These are phyloP conservation scores for Tricholoma flavovirens DNA, from an alignment of 768 basidiomycete genomes.

Conservation along the genomic window DNA sequence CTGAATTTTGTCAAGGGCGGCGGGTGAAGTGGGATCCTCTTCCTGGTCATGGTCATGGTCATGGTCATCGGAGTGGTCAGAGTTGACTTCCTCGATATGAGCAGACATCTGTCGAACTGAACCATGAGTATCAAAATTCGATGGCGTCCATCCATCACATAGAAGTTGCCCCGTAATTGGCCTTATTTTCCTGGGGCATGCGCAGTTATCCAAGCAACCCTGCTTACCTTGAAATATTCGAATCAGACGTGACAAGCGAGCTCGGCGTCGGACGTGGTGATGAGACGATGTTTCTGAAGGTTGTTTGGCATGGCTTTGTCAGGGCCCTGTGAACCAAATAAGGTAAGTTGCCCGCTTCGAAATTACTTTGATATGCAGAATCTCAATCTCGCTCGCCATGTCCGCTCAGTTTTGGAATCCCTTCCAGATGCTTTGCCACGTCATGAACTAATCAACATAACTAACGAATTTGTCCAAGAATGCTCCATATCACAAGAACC, in stretches of 20 bases:
- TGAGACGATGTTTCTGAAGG: slow-evolving; percentile 25
- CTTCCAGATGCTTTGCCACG: slow-evolving; percentile 46
- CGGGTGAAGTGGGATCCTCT: slow-evolving; percentile 79
- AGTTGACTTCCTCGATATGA: slow-evolving; percentile 77
- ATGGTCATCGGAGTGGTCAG: slow-evolving; percentile 67
- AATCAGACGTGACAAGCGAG: slow-evolving; percentile 23
- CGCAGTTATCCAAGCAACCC: not conserved
- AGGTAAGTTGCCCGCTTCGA: not conserved
- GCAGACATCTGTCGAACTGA: slow-evolving; percentile 59
- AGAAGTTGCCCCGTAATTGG: slow-evolving; percentile 2
- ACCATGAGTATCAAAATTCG: slow-evolving; percentile 26
- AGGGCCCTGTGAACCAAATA: slow-evolving; percentile 14
- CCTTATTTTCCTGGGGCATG: not conserved
- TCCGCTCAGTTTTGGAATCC: slow-evolving; percentile 54
- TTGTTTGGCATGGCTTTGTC: slow-evolving; percentile 26
- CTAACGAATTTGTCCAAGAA: slow-evolving; percentile 53
- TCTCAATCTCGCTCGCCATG: slow-evolving; percentile 40
- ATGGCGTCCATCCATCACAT: slow-evolving; percentile 29
- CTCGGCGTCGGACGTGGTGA: slow-evolving; percentile 33
- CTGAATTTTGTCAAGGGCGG: slow-evolving; percentile 89
- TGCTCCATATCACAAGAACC: slow-evolving; percentile 43
- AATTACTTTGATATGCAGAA: slow-evolving; percentile 24
- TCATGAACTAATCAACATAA: slow-evolving; percentile 39
- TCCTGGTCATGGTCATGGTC: slow-evolving; percentile 52
- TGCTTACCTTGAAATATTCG: slow-evolving; percentile 26